Evolutionary conservation across 1,284 basidiomycete genomes (phyloP).

Genomic region (Ustilago trichophora): DNA sequence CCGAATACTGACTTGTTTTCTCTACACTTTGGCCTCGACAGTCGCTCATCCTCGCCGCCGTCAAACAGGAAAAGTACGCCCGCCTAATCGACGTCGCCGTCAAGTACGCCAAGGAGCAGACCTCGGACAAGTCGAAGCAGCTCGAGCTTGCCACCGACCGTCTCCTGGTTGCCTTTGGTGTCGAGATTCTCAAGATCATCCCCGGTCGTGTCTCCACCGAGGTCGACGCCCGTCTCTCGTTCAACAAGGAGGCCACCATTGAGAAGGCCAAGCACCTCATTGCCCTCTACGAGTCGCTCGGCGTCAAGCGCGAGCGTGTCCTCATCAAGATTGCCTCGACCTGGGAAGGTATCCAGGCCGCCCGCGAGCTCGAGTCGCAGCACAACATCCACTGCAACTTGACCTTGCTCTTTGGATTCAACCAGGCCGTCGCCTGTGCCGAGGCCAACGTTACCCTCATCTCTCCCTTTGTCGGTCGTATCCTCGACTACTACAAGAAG

Average conservation of each 20-base stretch:
- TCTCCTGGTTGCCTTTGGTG: conserved; percentile 94
- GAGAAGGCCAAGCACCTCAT: conserved; percentile 86
- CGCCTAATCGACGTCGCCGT: conserved; percentile 85
- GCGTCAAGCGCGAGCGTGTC: conserved; percentile 85
- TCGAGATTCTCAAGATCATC: conserved; percentile 92
- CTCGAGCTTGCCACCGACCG: conserved; percentile 81
- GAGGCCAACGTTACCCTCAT: conserved; percentile 98
- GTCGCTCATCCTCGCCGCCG: conserved; percentile 82
- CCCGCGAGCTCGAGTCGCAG: conserved; percentile 85
- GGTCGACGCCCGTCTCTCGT: conserved; percentile 95
- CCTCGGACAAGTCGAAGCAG: conserved; percentile 59
- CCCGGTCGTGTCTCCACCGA: conserved; percentile 99
- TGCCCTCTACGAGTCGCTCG: conserved; percentile 87
- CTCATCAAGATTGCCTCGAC: conserved; percentile 99
- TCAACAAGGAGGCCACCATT: conserved; percentile 91
- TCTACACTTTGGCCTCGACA: no score
- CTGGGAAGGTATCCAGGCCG: conserved; percentile 99
- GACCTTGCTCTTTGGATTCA: conserved; percentile 97
- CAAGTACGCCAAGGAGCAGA: conserved; percentile 82
- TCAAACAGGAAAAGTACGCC: conserved; percentile 86
- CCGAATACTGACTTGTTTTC: no score
- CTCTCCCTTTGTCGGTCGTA: conserved; percentile 96
- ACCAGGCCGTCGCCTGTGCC: conserved; percentile 96
- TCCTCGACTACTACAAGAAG: conserved; percentile 66
- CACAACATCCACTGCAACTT: conserved; percentile 98